Conservation (phyloP, 441 rosid genomes). For the Metrosideros polymorpha region DNA sequence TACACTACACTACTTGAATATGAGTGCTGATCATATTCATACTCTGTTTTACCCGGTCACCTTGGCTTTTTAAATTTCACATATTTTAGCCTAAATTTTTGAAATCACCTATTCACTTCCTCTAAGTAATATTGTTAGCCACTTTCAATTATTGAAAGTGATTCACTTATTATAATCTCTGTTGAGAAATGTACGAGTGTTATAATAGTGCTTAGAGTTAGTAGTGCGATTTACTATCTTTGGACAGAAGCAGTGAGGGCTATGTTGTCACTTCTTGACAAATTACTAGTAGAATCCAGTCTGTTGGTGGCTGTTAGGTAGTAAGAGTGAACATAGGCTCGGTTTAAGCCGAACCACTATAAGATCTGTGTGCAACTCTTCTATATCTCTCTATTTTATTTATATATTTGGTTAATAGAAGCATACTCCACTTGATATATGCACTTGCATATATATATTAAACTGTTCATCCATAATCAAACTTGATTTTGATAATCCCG, state of each 20-base stretch:
- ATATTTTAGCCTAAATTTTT: too few species aligned
- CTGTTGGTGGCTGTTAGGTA: fast-evolving
- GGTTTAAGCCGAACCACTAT: neutral
- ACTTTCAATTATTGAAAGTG: neutral
- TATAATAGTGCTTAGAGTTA: neutral
- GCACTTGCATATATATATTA: too few species aligned
- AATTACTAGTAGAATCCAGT: neutral
- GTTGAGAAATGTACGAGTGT: neutral
- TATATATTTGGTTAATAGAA: too few species aligned
- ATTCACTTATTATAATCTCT: too few species aligned
- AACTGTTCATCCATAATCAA: too few species aligned
- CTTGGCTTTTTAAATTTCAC: too few species aligned
- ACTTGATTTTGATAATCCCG: too few species aligned
- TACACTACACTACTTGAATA: too few species aligned
- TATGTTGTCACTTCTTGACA: neutral
- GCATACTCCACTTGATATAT: neutral
- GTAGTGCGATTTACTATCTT: neutral
- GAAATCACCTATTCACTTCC: neutral
- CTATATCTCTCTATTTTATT: neutral
- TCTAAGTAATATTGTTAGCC: too few species aligned
- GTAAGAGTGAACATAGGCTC: neutral
- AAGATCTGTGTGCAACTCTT: fast-evolving
- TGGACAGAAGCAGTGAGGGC: neutral
- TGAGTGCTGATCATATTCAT: too few species aligned
- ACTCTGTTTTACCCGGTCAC: too few species aligned